Base-by-base conservation (phyloP, 345 rosid species). In the Eucalyptus erythrocorys region DNA sequence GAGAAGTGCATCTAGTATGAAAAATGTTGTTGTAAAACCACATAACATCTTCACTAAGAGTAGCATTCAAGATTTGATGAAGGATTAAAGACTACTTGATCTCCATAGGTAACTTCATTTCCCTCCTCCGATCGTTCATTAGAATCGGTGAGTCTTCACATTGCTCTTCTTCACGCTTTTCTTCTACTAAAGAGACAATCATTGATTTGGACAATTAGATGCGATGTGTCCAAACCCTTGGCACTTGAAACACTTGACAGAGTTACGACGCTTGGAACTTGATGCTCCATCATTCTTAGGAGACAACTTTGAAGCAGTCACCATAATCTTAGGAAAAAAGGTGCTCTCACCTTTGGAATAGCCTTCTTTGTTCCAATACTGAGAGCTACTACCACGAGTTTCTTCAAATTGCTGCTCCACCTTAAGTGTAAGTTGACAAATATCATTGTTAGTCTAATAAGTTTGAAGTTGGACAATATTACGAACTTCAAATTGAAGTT, bases 311-410 rank as follows among this genome's bases (percentile, higher is more conserved):
- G 32, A 59, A 59, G 16, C 16, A 5, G 1, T 27, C 15, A 0
- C 66, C 15, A 12, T 59, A 59, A 27, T 59, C 66, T 27, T 59
- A 59, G 66, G 30, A 55, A 8, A 12, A 27, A 32, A 59, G 66
- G 66, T 3, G 10, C 14, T 26, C 64, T 26, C 1, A 7, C 66
- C 66, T 59, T 59, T 59, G 66, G 15, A 59, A 59, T 59, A 27
- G 66, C 66, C 66, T 59, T 59, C 32, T 59, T 1, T 5, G 2
- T 12, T 27, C 1, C 0, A 0, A 59, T 27, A 59, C 4, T 0
- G 0, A 59, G 66, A 59, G 66, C 14, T 26, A 5, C 0, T 59
- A 27, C 66, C n/a, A 59, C 0, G 8, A 59, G 66, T 32, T 59
- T 59, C 1, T 59, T 59, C 3, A 59, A 27, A 27, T 59, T 59